A percentile compares a stretch with the other conserved stretches of the same genome.
Conservation (phyloP, 148 eudicot genomes). For the Suaeda aralocaspica region DNA sequence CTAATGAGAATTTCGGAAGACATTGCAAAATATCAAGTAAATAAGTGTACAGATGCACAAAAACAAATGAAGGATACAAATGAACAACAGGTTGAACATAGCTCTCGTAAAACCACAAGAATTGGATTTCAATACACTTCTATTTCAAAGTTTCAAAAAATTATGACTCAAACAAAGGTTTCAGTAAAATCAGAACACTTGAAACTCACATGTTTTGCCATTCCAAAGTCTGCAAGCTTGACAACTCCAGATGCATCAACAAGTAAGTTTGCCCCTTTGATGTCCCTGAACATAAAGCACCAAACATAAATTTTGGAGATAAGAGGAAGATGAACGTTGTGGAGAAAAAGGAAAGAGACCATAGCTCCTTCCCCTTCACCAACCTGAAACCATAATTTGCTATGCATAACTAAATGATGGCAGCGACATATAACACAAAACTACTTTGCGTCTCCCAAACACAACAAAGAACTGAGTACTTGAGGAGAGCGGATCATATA, state of each 20-base stretch:
- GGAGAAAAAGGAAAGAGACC: neutral
- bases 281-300: conserved; percentile 54
- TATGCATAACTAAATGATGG: no score
- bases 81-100: neutral
- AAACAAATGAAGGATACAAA: neutral
- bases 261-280: conserved; percentile 93
- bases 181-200: neutral
- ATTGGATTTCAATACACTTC: neutral
- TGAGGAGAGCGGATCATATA: no score
- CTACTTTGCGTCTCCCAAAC: neutral
- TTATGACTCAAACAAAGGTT: neutral
- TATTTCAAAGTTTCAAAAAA: neutral
- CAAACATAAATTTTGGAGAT: no score
- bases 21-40: neutral
- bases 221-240: conserved; percentile 98
- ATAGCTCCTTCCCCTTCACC: neutral
- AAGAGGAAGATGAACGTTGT: no score
- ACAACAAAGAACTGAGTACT: no score
- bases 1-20: neutral
- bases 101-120: neutral
- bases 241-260: conserved; percentile 91
- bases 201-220: conserved; percentile 85
- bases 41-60: neutral
- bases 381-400: neutral
- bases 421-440: no score